phyloP scores from a whole-genome alignment of 805 yeast genomes.

The Groenewaldozyma tartarivorans region DNA sequence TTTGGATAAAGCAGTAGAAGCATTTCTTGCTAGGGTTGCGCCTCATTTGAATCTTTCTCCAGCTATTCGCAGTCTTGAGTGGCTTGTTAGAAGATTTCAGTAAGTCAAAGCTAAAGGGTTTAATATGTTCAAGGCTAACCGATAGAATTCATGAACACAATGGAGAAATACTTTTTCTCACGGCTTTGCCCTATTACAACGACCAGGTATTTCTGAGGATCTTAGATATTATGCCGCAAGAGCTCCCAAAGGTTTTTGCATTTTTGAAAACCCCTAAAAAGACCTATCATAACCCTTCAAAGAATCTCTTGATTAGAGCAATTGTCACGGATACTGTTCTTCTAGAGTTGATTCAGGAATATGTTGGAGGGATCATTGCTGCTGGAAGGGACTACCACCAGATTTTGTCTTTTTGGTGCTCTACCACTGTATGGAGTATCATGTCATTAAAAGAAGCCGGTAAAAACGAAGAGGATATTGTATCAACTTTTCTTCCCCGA shows the following conservation, averaged over 20 bases:
- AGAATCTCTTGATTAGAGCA: constrained; percentile 58
- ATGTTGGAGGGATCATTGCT: constrained; percentile 39
- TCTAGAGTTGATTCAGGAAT: constrained; percentile 54
- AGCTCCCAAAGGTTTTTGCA: constrained; percentile 67
- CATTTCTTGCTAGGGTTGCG: constrained; percentile 63
- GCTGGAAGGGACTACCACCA: constrained; percentile 53
- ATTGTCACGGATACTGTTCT: constrained; percentile 58
- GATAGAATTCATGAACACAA: constrained; percentile 72
- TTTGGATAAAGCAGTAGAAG: constrained; percentile 63
- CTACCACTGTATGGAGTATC: constrained; percentile 57
- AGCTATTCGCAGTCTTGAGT: constrained; percentile 76
- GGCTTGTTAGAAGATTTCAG: constrained; percentile 90
- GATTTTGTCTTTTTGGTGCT: constrained; percentile 70
- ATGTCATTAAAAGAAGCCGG: constrained; percentile 46
- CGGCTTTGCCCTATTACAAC: constrained; percentile 73
- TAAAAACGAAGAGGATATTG: constrained; percentile 27
- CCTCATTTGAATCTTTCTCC: constrained; percentile 71
- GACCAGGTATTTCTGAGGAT: constrained; percentile 67
- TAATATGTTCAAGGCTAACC: constrained; percentile 1
- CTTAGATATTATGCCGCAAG: constrained; percentile 55
- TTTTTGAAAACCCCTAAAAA: constrained; percentile 66
- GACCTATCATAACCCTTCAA: constrained; percentile 53
- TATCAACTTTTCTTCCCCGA: constrained; percentile 26
- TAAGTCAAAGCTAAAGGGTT: constrained; percentile 5
- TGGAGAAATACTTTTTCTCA: constrained; percentile 59